Conservation (phyloP, 352 stramenopile genomes). For the Pythium folliculosum region DNA sequence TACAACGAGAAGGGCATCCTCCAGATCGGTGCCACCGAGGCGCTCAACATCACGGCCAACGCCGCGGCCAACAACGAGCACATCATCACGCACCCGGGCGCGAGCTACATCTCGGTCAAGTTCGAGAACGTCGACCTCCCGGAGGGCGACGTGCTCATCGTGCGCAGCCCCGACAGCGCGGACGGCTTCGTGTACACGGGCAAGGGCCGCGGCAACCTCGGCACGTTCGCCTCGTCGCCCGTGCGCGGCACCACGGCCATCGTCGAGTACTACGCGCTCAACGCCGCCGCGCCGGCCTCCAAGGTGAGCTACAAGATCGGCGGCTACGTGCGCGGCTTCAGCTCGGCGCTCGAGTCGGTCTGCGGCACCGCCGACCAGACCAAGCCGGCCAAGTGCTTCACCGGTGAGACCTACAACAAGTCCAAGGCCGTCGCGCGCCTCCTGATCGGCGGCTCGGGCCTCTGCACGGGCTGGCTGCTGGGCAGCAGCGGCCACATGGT, state of each 20-base stretch:
- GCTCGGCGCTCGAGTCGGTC: constrained; percentile 25
- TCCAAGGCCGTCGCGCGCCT: constrained; percentile 33
- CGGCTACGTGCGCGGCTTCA: constrained; percentile 15
- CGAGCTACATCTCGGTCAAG: constrained; percentile 57
- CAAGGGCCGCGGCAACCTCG: constrained; percentile 23
- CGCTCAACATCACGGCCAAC: constrained; percentile 14
- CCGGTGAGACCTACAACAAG: constrained; percentile 24
- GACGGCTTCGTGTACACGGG: constrained; percentile 27
- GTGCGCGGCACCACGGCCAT: constrained; percentile 17
- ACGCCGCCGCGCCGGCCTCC: background rate
- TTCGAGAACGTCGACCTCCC: constrained; percentile 59
- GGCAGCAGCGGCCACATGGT: constrained; percentile 32
- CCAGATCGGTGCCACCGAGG: constrained; percentile 40
- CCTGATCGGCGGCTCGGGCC: constrained; percentile 27
- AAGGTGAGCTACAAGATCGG: constrained; percentile 28
- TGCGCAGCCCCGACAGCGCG: constrained; percentile 37
- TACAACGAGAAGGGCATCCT: constrained; percentile 38
- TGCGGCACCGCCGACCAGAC: constrained; percentile 36
- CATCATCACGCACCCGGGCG: constrained; percentile 38
- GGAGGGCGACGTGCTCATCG: constrained; percentile 46
- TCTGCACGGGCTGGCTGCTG: constrained; percentile 39
- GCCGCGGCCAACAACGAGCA: constrained; percentile 11
- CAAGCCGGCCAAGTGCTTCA: constrained; percentile 34
- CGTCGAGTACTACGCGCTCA: constrained; percentile 26
- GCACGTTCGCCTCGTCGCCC: constrained; percentile 26